Evolutionary conservation across 441 rosid species (phyloP).

Genomic region (Sinapis alba): DNA sequence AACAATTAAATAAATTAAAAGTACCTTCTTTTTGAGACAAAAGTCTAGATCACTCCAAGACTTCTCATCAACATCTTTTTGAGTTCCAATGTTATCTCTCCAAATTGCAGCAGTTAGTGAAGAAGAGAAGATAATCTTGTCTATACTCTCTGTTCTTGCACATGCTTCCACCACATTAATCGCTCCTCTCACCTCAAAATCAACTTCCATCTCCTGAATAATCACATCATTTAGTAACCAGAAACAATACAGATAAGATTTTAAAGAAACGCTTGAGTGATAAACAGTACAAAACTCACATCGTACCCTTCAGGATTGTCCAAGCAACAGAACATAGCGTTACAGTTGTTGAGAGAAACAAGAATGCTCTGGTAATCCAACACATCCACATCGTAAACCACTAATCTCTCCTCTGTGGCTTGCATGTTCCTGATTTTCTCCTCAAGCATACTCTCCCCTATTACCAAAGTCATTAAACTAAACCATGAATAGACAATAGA

Average conservation of each 20-base stretch:
- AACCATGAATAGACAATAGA: neutral
- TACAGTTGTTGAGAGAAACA: constrained; percentile 60
- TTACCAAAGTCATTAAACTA: constrained; percentile 1
- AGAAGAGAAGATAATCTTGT: constrained; percentile 73
- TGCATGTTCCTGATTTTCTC: constrained; percentile 62
- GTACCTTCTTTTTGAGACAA: constrained; percentile 77
- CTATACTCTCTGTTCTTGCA: constrained; percentile 64
- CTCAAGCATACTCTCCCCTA: constrained; percentile 59
- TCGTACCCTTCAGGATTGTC: constrained; percentile 70
- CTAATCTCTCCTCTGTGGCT: constrained; percentile 51
- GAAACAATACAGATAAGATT: neutral
- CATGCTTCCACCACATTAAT: constrained; percentile 92
- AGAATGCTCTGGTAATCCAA: constrained; percentile 76
- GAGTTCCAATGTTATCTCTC: constrained; percentile 65
- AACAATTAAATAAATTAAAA: neutral
- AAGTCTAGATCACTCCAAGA: constrained; percentile 79
- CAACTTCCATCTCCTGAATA: constrained; percentile 56
- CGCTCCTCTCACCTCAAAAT: constrained; percentile 83
- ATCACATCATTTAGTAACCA: neutral
- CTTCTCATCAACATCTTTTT: constrained; percentile 76
- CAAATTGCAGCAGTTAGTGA: constrained; percentile 84
- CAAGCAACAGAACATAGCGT: constrained; percentile 71
- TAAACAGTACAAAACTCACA: constrained; percentile 41
- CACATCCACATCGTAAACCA: constrained; percentile 55
- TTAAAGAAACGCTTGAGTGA: neutral